Evolutionary conservation across 176 grass and related monocot genomes (phyloP).

Genomic region (Olyra latifolia): DNA sequence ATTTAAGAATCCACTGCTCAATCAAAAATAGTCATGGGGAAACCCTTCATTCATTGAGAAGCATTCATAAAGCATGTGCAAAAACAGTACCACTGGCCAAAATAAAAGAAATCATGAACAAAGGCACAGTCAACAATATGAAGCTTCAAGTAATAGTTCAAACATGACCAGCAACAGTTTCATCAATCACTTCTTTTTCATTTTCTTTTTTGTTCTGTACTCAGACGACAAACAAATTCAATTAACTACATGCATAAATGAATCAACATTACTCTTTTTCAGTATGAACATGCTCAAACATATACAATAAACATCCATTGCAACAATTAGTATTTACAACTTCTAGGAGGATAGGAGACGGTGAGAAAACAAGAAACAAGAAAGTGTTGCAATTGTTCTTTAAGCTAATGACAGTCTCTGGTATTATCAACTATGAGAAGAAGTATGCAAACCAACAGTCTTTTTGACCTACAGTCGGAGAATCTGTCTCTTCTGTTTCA

Average conservation of each 20-base stretch:
- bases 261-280: background rate
- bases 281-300: background rate
- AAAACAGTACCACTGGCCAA: background rate
- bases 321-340: background rate
- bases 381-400: background rate
- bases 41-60: background rate
- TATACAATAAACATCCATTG: background rate
- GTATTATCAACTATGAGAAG: conserved; percentile 7
- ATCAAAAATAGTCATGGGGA: background rate
- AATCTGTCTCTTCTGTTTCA: conserved; percentile 15
- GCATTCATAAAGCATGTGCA: background rate
- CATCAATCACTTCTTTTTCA: background rate
- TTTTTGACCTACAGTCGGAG: background rate
- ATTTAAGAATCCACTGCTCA: background rate
- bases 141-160: conserved; percentile 17
- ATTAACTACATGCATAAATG: background rate
- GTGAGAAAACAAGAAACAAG: background rate
- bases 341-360: background rate
- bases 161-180: conserved; percentile 12
- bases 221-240: background rate
- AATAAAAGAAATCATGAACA: conserved; percentile 12
- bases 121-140: background rate
- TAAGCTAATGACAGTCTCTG: background rate
- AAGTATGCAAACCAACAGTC: background rate
- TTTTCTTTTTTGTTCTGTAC: background rate